Evolutionary conservation across 73 alveolate genomes (phyloP).

Genomic region (Paraurostyla sp.): DNA sequence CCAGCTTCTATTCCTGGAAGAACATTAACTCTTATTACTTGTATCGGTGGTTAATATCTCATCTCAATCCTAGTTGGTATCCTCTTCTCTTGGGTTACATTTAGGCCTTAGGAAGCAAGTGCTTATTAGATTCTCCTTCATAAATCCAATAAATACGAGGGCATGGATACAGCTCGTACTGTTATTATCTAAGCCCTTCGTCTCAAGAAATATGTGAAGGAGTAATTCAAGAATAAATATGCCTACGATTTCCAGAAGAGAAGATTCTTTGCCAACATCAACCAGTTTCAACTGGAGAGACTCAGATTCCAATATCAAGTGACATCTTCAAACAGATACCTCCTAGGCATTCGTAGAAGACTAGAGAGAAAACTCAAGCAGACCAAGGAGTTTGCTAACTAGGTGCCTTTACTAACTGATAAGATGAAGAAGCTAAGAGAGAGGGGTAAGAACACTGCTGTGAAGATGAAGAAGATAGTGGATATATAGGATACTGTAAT

Average conservation of each 20-base stretch:
- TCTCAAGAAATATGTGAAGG: conserved; percentile 14
- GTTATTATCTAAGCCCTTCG: background rate
- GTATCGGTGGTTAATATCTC: conserved; percentile 8
- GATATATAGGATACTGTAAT: background rate
- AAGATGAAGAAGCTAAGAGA: conserved; percentile 22
- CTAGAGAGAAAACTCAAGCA: background rate
- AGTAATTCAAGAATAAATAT: conserved; percentile 29
- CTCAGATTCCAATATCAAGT: conserved; percentile 3
- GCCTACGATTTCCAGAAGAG: conserved; percentile 18
- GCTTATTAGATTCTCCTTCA: background rate
- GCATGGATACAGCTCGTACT: background rate
- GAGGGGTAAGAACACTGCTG: background rate
- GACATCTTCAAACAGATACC: background rate
- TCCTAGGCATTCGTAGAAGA: background rate
- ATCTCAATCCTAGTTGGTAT: conserved; percentile 12
- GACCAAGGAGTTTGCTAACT: background rate
- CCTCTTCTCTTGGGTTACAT: conserved; percentile 1
- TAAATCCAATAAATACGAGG: background rate
- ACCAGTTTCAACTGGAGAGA: background rate
- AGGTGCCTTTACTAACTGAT: conserved; percentile 23
- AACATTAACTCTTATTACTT: background rate
- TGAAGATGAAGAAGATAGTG: background rate
- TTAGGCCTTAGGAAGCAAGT: conserved; percentile 46
- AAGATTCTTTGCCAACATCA: conserved; percentile 1
- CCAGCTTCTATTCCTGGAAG: conserved; percentile 41